Conservation (phyloP, 352 stramenopile genomes). For the Phytophthora fragariaefolia region DNA sequence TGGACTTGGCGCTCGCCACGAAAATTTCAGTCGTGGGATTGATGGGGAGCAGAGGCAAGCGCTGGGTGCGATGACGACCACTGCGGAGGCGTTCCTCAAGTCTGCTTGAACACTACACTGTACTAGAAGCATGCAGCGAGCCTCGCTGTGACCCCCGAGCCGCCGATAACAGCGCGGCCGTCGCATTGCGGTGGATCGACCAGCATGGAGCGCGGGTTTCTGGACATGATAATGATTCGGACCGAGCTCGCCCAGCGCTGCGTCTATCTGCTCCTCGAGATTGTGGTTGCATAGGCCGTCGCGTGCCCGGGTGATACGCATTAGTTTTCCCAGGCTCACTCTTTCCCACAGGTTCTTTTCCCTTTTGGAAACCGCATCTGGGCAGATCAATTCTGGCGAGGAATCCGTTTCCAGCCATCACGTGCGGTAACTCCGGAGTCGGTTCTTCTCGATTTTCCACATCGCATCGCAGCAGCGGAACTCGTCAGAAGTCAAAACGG, state of each 20-base stretch:
- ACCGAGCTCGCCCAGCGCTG: not conserved
- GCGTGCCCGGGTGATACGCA: too few species aligned
- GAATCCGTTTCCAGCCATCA: not conserved
- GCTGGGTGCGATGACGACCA: too few species aligned
- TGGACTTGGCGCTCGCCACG: not conserved
- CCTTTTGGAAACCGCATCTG: too few species aligned
- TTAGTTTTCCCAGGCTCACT: not conserved
- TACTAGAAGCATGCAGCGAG: too few species aligned
- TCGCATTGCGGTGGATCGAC: slow-evolving; percentile 21
- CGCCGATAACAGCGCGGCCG: not conserved
- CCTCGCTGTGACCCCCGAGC: too few species aligned
- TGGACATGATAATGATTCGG: slow-evolving; percentile 21
- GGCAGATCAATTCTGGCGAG: not conserved
- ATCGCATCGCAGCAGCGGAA: not conserved
- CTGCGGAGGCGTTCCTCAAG: too few species aligned
- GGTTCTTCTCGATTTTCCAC: too few species aligned
- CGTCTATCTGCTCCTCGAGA: slow-evolving; percentile 21
- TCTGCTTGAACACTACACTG: too few species aligned
- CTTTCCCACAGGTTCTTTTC: not conserved
- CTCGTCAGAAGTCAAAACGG: not conserved
- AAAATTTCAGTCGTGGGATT: slow-evolving; percentile 13
- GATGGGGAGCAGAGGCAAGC: slow-evolving; percentile 1
- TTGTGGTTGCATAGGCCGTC: slow-evolving; percentile 14
- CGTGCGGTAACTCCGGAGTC: not conserved
- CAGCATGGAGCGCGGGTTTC: slow-evolving; percentile 16